Conservation (phyloP, 2,329 filamentous ascomycete species). For the Ceratocystis diversiconidia region DNA sequence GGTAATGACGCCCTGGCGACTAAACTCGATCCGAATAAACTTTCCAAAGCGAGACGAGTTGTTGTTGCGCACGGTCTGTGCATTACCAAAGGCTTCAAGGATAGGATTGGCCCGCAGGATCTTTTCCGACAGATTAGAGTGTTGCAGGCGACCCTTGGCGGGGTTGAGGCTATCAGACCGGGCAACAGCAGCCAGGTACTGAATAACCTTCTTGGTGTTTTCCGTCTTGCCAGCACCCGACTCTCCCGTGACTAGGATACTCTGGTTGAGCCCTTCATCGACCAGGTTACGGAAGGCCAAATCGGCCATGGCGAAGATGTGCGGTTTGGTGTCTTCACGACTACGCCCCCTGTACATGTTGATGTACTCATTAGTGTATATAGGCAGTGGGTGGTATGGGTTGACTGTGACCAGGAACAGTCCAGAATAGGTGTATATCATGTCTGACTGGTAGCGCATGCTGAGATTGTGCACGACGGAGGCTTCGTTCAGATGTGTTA, state of each 20-base stretch:
- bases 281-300: conserved; percentile 91
- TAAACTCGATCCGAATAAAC: conserved; percentile 96
- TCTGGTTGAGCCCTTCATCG: conserved; percentile 90
- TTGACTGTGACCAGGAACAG: conserved; percentile 95
- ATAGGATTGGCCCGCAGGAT: conserved; percentile 94
- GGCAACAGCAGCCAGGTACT: conserved; percentile 90
- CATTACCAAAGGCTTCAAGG: conserved; percentile 93
- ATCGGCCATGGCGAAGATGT: conserved; percentile 96
- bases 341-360: conserved; percentile 93
- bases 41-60: conserved; percentile 98
- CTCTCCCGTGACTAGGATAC: conserved; percentile 93
- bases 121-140: conserved; percentile 86
- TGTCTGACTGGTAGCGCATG: conserved; percentile 83
- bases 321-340: conserved; percentile 87
- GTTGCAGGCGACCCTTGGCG: conserved; percentile 43
- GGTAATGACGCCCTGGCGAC: conserved; percentile 70
- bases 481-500: conserved; percentile 94
- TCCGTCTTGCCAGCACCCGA: conserved; percentile 97
- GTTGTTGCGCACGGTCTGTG: conserved; percentile 93
- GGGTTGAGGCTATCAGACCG: conserved; percentile 63
- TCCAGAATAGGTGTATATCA: conserved; percentile 97
- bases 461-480: conserved; percentile 96
- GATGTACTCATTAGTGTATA: conserved; percentile 92
- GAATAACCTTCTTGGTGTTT: conserved; percentile 98
- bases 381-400: conserved; percentile 85